Conservation (phyloP, 805 yeast species). For the Candida pseudoglaebosa region DNA sequence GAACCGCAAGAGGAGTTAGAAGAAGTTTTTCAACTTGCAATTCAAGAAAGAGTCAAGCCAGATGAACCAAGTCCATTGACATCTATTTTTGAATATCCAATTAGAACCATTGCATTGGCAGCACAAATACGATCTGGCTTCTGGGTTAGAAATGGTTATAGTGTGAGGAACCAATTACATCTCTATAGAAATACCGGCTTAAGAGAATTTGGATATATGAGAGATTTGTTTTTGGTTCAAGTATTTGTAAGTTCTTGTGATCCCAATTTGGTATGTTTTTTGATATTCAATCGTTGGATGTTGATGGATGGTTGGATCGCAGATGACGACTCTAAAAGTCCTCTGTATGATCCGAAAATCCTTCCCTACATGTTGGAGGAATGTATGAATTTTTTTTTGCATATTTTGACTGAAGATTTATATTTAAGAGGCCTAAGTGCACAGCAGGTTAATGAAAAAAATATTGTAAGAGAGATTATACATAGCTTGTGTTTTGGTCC, state of each 20-base stretch:
- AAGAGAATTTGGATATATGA: constrained; percentile 75
- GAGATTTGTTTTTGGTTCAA: constrained; percentile 76
- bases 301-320: constrained; percentile 35
- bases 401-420: constrained; percentile 62
- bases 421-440: constrained; percentile 49
- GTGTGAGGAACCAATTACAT: constrained; percentile 72
- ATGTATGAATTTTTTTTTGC: constrained; percentile 63
- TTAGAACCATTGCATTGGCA: constrained; percentile 69
- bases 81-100: constrained; percentile 62
- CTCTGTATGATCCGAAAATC: constrained; percentile 43
- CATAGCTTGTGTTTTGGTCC: constrained; percentile 80
- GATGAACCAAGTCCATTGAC: constrained; percentile 16
- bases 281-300: constrained; percentile 69
- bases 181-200: constrained; percentile 75
- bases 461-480: constrained; percentile 67
- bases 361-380: constrained; percentile 74
- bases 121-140: constrained; percentile 85
- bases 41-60: not conserved
- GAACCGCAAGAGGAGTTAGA: constrained; percentile 18
- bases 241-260: constrained; percentile 47
- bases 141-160: constrained; percentile 93
- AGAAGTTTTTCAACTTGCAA: constrained; percentile 15
- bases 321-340: constrained; percentile 7
- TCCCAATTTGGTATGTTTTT: constrained; percentile 53
- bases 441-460: constrained; percentile 44